These are phyloP conservation scores for Forsythia viridissima DNA, from an alignment of 257 asterid species.

Conservation along the genomic window DNA sequence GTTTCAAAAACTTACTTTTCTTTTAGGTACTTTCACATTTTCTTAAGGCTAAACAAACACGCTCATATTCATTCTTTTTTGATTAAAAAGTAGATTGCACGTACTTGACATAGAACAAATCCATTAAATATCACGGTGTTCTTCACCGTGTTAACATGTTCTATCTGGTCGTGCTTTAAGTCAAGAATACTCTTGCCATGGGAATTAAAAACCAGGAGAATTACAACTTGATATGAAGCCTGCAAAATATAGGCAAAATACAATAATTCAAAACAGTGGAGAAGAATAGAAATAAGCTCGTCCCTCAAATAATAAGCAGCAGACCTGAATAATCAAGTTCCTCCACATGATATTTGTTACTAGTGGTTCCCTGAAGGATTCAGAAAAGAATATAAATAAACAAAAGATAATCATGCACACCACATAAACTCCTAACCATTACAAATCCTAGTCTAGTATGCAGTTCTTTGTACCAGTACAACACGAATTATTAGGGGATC, in stretches of 20 bases:
- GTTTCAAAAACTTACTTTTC: too few relatives aligned
- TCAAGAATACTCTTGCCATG: conserved; percentile 58
- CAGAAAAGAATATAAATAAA: conserved; percentile 11
- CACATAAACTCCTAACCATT: conserved; percentile 2
- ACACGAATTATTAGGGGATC: too few relatives aligned
- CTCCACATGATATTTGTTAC: conserved; percentile 98
- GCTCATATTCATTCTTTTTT: neutral
- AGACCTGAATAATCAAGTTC: conserved; percentile 83
- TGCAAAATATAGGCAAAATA: conserved; percentile 21
- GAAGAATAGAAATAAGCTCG: neutral
- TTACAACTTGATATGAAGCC: conserved; percentile 80
- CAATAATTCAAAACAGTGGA: neutral
- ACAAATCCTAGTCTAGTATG: neutral
- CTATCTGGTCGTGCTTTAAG: conserved; percentile 39
- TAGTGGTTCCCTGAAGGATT: conserved; percentile 73
- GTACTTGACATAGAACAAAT: conserved; percentile 93
- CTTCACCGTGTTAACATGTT: conserved; percentile 66
- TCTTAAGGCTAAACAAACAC: neutral
- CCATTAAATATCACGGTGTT: conserved; percentile 78
- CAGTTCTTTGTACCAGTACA: neutral
- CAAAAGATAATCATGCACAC: conserved; percentile 3
- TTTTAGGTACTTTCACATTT: too few relatives aligned
- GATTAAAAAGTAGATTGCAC: conserved; percentile 29
- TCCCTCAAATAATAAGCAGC: conserved; percentile 6
- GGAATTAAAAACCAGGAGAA: conserved; percentile 75